Percentiles rank a stretch among this genome's conserved stretches.
Evolutionary conservation across 1,284 basidiomycete species (phyloP).

Genomic region (Rugosomyces carneus): DNA sequence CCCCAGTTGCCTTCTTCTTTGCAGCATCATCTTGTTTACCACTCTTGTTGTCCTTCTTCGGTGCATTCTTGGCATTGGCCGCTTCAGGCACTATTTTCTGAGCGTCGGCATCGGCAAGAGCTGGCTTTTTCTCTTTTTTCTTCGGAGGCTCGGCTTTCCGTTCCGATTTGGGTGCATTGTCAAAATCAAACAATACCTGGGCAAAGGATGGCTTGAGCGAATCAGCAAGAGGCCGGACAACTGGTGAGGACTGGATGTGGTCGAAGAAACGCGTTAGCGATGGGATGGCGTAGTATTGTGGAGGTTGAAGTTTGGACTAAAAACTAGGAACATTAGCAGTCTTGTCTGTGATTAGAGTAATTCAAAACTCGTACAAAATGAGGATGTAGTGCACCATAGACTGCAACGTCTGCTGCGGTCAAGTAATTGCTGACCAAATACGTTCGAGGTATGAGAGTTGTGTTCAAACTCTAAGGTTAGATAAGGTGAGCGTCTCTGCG

Average conservation of each 20-base stretch:
- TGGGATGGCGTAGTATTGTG: slow-evolving; percentile 71
- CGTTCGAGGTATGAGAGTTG: slow-evolving; percentile 69
- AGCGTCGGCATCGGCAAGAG: slow-evolving; percentile 18
- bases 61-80: slow-evolving; percentile 28
- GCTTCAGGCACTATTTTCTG: slow-evolving; percentile 11
- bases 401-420: slow-evolving; percentile 81
- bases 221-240: slow-evolving; percentile 52
- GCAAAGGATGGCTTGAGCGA: slow-evolving; percentile 52
- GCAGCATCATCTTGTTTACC: slow-evolving; percentile 30
- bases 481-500: too few relatives aligned
- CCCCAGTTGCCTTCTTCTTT: slow-evolving; percentile 36
- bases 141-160: slow-evolving; percentile 69
- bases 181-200: slow-evolving; percentile 65
- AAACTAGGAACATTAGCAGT: slow-evolving; percentile 6
- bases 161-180: slow-evolving; percentile 67
- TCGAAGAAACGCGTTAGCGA: slow-evolving; percentile 90
- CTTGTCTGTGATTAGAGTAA: neutral
- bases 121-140: slow-evolving; percentile 74
- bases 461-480: slow-evolving; percentile 58
- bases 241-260: slow-evolving; percentile 74
- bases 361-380: slow-evolving; percentile 51
- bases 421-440: slow-evolving; percentile 78
- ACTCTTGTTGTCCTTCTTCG: slow-evolving; percentile 35
- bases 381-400: slow-evolving; percentile 81
- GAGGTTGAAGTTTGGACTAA: slow-evolving; percentile 60